Conservation (phyloP, 352 stramenopile species). For the Phytophthora constricta region DNA sequence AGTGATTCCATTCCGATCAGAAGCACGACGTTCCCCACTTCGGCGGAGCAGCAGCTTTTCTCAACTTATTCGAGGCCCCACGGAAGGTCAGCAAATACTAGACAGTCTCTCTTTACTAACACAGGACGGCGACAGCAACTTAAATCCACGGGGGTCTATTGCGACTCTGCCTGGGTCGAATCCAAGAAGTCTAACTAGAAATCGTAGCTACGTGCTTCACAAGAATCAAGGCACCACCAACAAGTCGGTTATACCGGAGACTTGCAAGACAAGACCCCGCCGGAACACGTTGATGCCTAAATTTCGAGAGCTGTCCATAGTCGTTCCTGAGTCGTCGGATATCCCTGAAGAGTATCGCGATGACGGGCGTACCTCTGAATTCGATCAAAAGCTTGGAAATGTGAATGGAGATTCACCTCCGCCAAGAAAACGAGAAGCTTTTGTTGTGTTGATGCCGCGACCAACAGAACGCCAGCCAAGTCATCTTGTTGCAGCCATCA, state of each 20-base stretch:
- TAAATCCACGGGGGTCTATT: not conserved
- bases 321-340: conserved; percentile 6
- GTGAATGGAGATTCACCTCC: not conserved
- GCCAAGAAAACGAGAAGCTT: conserved; percentile 14
- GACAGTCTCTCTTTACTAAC: conserved; percentile 19
- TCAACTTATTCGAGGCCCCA: conserved; percentile 17
- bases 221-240: not conserved
- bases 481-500: not conserved
- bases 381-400: not conserved
- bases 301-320: not conserved
- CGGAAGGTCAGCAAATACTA: not conserved
- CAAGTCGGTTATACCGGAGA: not conserved
- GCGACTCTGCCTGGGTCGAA: not conserved
- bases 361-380: not conserved
- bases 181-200: conserved; percentile 11
- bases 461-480: conserved; percentile 5
- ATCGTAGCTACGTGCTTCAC: conserved; percentile 19
- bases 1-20: not conserved
- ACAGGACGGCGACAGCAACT: conserved; percentile 15
- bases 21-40: not conserved
- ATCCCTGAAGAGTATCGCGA: conserved; percentile 14
- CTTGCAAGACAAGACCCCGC: not conserved
- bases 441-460: conserved; percentile 3
- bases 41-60: conserved; percentile 22
- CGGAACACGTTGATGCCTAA: conserved; percentile 2